These are phyloP conservation scores for Ceratobasidium sp. DNA, from an alignment of 1,284 basidiomycete genomes.

Conservation along the genomic window DNA sequence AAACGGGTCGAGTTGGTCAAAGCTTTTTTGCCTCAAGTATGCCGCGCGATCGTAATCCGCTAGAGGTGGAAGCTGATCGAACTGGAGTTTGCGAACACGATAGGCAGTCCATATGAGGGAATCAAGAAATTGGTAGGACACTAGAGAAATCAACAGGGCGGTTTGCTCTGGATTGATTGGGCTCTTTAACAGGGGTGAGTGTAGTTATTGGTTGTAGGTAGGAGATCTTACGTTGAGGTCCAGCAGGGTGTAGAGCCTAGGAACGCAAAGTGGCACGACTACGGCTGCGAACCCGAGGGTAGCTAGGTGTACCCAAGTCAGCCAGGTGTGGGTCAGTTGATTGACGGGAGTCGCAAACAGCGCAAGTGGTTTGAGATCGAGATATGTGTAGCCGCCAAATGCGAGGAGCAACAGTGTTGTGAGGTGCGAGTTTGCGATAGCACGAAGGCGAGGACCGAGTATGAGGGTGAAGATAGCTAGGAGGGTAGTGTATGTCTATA, in stretches of 20 bases:
- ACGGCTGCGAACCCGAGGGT: conserved; percentile 48
- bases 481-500: conserved; percentile 40
- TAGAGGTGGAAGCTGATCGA: conserved; percentile 48
- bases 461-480: conserved; percentile 45
- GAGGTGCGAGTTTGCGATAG: conserved; percentile 7
- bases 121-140: conserved; percentile 56
- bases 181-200: conserved; percentile 15
- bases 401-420: conserved; percentile 47
- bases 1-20: conserved; percentile 47
- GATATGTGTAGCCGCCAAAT: conserved; percentile 45
- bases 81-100: conserved; percentile 47
- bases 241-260: conserved; percentile 46
- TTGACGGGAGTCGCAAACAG: conserved; percentile 29
- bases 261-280: conserved; percentile 49
- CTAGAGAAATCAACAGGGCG: conserved; percentile 55
- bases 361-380: conserved; percentile 48
- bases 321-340: conserved; percentile 46
- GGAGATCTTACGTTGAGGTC: conserved; percentile 52
- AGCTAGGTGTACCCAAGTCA: conserved; percentile 49
- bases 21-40: conserved; percentile 31
- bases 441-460: conserved; percentile 2
- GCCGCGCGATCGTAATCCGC: conserved; percentile 49
- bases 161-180: conserved; percentile 58
- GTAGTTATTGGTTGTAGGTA: not conserved
- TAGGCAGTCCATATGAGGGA: conserved; percentile 54